Evolutionary conservation across 148 eudicot species (phyloP), one percentile per base, ranked within the genome.

Genomic region (Pharnaceum exiguum): DNA sequence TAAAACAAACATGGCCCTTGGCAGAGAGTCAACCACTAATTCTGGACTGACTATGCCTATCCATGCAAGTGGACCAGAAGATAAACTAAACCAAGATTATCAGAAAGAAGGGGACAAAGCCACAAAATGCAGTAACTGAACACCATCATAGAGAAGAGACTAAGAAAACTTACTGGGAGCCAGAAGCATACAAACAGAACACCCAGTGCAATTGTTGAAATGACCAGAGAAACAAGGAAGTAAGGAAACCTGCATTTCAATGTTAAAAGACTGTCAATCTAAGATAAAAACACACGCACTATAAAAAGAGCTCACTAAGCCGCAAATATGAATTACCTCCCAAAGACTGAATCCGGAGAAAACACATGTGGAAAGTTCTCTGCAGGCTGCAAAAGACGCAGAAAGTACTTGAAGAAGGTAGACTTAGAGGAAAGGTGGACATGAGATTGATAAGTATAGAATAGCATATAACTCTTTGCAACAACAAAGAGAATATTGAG

Each of bases 151-250:
- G 0, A 45, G 16, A 51, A 7, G 33, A 9, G 18, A 46, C n/a
- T n/a, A 22, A 49, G 28, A 19, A 12, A 57, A 28, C 72, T 15
- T 75, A 79, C 83, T 50, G 83, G 83, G 47, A 79, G 77, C 80
- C 77, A 71, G 57, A 15, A 68, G 43, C 59, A 61, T 18, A 69
- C 4, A 52, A 72, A 11, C 10, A 47, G 39, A 23, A 64, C 77
- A 55, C 18, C 66, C 17, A 75, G 38, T 12, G 83, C 58, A 31
- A 63, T 71, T 48, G 66, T 10, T 23, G 83, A 79, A 36, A 79
- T 72, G 21, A 46, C 53, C n/a, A 75, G 65, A 51, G 77, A 79
- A 18, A 75, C 77, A 31, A 79, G 54, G 24, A 79, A 69, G 45
- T 79, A 79, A 2, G 83, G 83, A 52, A 75, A 79, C 62, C 83